These are phyloP conservation scores for Fusarium pseudonygamai DNA, from an alignment of 2,329 filamentous ascomycete genomes.

Conservation along the genomic window DNA sequence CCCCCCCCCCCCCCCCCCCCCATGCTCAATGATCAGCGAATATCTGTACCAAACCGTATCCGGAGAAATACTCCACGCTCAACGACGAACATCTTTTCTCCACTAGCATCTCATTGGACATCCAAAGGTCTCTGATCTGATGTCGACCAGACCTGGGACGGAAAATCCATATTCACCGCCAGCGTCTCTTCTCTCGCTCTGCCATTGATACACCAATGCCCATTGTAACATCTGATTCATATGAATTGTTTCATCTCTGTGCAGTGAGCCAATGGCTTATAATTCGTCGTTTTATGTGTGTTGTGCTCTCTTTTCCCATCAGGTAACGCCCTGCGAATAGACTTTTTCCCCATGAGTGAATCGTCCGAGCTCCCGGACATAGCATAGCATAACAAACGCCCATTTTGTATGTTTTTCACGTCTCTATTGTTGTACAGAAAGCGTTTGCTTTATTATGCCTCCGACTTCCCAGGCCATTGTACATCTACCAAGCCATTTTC, in stretches of 20 bases:
- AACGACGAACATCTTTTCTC: slow-evolving; percentile 22
- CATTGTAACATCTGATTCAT: slow-evolving; percentile 1
- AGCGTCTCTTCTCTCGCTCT: slow-evolving; percentile 1
- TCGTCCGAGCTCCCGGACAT: slow-evolving; percentile 1
- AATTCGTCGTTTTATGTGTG: slow-evolving; percentile 1
- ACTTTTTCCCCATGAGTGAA: slow-evolving; percentile 24
- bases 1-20: background rate
- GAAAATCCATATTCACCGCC: slow-evolving; percentile 32
- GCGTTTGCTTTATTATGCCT: background rate
- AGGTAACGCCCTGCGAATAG: slow-evolving; percentile 7
- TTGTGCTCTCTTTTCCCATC: background rate
- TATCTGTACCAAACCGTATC: slow-evolving; percentile 27
- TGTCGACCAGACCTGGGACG: background rate
- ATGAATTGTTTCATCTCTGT: background rate
- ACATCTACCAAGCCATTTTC: background rate
- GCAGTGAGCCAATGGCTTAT: slow-evolving; percentile 16
- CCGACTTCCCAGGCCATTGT: background rate
- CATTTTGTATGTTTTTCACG: slow-evolving; percentile 12
- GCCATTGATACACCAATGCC: background rate
- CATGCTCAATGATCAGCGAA: background rate
- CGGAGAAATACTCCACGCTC: slow-evolving; percentile 29
- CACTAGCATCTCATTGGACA: slow-evolving; percentile 31
- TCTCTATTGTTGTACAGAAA: background rate
- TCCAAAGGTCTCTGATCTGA: slow-evolving; percentile 14
- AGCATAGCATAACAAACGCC: slow-evolving; percentile 12